A percentile compares a stretch with the other conserved stretches of the same genome.
phyloP scores from a whole-genome alignment of 2,329 filamentous ascomycete genomes.

The Cordyceps fumosorosea region DNA sequence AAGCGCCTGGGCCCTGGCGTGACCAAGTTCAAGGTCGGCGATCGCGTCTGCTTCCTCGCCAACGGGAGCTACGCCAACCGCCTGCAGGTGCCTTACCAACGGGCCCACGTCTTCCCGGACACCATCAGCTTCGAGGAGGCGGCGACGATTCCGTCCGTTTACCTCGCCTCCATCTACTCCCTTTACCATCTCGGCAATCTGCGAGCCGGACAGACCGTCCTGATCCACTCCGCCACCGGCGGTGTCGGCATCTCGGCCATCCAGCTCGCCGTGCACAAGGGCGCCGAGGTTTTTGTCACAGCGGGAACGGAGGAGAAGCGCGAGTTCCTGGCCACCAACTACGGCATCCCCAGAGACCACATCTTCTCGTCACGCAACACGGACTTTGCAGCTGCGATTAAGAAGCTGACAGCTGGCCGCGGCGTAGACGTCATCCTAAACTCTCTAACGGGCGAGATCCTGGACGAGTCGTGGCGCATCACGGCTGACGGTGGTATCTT shows the following conservation, averaged over 20 bases:
- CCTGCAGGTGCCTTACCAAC: neutral
- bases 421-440: conserved; percentile 32
- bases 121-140: conserved; percentile 28
- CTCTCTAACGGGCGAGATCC: conserved; percentile 25
- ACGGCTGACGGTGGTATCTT: conserved; percentile 29
- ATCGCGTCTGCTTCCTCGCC: conserved; percentile 16
- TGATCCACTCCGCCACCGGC: conserved; percentile 29
- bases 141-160: conserved; percentile 26
- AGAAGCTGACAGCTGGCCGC: conserved; percentile 19
- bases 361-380: conserved; percentile 26
- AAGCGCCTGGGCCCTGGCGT: conserved; percentile 11
- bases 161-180: conserved; percentile 22
- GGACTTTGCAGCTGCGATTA: conserved; percentile 24
- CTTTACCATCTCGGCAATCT: conserved; percentile 21
- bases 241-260: conserved; percentile 27
- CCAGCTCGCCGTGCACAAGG: conserved; percentile 20
- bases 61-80: neutral
- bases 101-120: conserved; percentile 24
- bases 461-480: conserved; percentile 27
- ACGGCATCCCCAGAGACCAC: conserved; percentile 22
- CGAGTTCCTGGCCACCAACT: conserved; percentile 21
- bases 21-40: conserved; percentile 12
- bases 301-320: conserved; percentile 25
- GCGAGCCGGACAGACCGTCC: conserved; percentile 24
- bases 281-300: conserved; percentile 24